Evolutionary conservation across 2,329 filamentous ascomycete species (phyloP).

Genomic region (Hypoxylon sp.): DNA sequence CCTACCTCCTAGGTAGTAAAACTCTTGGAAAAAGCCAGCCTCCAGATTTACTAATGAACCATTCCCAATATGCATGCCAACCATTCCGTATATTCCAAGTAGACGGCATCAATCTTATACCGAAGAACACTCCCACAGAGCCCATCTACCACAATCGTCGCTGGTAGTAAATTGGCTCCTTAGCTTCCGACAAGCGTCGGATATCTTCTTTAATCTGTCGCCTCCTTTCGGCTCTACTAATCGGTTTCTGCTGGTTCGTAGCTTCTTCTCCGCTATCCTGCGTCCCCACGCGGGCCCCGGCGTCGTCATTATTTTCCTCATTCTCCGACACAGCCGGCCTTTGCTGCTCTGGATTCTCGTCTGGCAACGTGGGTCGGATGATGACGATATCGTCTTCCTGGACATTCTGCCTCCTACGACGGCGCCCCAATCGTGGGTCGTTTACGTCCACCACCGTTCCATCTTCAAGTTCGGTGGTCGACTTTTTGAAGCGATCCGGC

Average conservation of each 20-base stretch:
- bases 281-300: constrained; percentile 16
- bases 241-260: constrained; percentile 60
- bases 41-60: constrained; percentile 14
- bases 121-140: neutral
- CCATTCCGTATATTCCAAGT: constrained; percentile 16
- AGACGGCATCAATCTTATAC: constrained; percentile 27
- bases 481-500: constrained; percentile 65
- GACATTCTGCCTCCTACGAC: constrained; percentile 16
- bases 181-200: constrained; percentile 61
- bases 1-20: too few relatives aligned
- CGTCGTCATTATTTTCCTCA: constrained; percentile 29
- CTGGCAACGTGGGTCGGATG: constrained; percentile 55
- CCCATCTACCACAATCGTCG: constrained; percentile 66
- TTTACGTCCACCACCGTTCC: constrained; percentile 61
- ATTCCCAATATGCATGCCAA: constrained; percentile 12
- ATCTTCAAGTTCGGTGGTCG: constrained; percentile 63
- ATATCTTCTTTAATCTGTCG: constrained; percentile 72
- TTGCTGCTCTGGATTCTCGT: constrained; percentile 41
- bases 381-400: constrained; percentile 55
- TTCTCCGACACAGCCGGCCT: constrained; percentile 29
- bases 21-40: constrained; percentile 2
- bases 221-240: constrained; percentile 68
- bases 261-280: constrained; percentile 53
- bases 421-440: constrained; percentile 50
- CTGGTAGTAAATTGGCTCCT: constrained; percentile 67